phyloP scores from a whole-genome alignment of 257 asterid species.

The Scutellaria barbata region DNA sequence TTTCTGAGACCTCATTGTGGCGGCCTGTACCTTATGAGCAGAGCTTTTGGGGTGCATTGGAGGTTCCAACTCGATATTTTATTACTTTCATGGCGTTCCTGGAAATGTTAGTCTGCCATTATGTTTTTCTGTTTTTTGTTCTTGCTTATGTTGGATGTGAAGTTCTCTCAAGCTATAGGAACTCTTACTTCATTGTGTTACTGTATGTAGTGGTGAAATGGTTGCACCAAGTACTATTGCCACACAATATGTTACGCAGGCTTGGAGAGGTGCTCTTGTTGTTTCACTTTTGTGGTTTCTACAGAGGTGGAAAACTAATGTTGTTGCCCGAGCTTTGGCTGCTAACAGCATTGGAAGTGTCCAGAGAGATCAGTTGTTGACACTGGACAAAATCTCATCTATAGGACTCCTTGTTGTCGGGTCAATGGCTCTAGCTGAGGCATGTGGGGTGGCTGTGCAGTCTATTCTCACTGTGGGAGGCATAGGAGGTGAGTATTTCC shows the following conservation, averaged over 20 bases:
- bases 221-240: constrained; percentile 76
- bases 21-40: constrained; percentile 82
- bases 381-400: constrained; percentile 74
- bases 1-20: constrained; percentile 63
- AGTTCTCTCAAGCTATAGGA: neutral
- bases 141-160: constrained; percentile 11
- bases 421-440: constrained; percentile 86
- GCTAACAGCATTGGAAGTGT: constrained; percentile 50
- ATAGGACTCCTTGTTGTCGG: constrained; percentile 81
- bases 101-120: constrained; percentile 61
- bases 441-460: constrained; percentile 92
- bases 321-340: constrained; percentile 66
- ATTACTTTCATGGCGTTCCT: constrained; percentile 77
- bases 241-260: constrained; percentile 62
- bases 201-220: constrained; percentile 69
- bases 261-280: constrained; percentile 79
- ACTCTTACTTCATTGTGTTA: constrained; percentile 25
- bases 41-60: constrained; percentile 94
- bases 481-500: constrained; percentile 74
- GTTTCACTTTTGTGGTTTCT: constrained; percentile 85
- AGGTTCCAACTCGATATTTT: constrained; percentile 76
- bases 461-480: constrained; percentile 96
- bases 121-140: constrained; percentile 12
- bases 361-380: constrained; percentile 63
- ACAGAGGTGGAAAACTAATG: constrained; percentile 84